Evolutionary conservation across 257 asterid species (phyloP), one percentile per base, ranked within the genome.

Genomic region (Solanum bulbocastanum): DNA sequence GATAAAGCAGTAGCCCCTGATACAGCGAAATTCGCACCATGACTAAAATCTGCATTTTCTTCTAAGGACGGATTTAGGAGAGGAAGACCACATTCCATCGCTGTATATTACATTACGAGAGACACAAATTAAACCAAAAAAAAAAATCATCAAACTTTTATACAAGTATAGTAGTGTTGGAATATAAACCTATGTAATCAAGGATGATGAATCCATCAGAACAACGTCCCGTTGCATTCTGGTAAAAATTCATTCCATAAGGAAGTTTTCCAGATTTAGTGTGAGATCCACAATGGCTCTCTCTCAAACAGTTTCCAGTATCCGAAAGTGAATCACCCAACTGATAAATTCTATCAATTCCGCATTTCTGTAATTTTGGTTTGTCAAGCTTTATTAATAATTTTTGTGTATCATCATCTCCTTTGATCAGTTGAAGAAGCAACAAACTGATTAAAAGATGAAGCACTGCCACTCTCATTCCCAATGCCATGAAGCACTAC

Each of bases 1-100:
- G 88, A 66, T 49, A 87, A 75, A 30, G 91, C 91, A 20, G 91
- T 85, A 22, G 90, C 88, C 1, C 90, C 87, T 5, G 87, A 82
- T 14, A 86, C 84, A 12, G 89, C 92, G n/a, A 86, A 90, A 58
- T 88, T 90, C 6, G 39, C 78, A 3, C 92, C 92, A 35, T 88
- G 58, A 23, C n/a, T 87, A 36, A 86, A 76, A 40, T 85, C 20
- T 18, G 87, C 87, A 3, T 12, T 40, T 76, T 23, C 14, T 22
- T 56, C 23, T 37, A 23, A 35, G 14, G 40, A 81, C 0, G 91
- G 90, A 33, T 86, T 46, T 62, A 89, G n/a, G 11, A 87, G 83
- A 20, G 90, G 78, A 33, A 87, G 44, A 52, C 83, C 89, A 44
- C 86, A 79, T 78, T 83, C 88, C n/a, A 36, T 6, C 6, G 90